Conservation (phyloP, 495 filamentous ascomycete species). For the Aeminium ludgeri region DNA sequence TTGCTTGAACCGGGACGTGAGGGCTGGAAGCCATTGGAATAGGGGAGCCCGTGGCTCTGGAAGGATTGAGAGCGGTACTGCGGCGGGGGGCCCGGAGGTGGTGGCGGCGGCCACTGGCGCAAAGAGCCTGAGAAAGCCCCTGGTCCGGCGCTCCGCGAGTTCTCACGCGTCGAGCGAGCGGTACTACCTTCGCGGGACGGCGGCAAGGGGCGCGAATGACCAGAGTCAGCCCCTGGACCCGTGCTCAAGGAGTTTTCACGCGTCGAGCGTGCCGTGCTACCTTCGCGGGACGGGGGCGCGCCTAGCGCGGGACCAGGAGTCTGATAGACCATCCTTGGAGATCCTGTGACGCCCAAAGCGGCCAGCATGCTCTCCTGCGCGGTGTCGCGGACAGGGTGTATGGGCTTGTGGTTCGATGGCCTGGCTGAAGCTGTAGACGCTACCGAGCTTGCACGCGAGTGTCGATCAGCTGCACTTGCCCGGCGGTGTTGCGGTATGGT, state of each 20-base stretch:
- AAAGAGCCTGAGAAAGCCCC: too few species aligned
- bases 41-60: constrained; percentile 14
- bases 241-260: constrained; percentile 3
- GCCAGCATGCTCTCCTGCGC: constrained; percentile 26
- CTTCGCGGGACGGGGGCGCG: background rate
- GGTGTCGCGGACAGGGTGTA: constrained; percentile 10
- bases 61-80: constrained; percentile 4
- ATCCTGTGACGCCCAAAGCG: constrained; percentile 24
- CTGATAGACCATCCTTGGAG: constrained; percentile 22
- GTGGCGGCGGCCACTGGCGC: constrained; percentile 16
- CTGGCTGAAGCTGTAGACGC: constrained; percentile 2
- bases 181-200: too few species aligned
- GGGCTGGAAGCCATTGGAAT: constrained; percentile 6
- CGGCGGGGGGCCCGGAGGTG: constrained; percentile 12
- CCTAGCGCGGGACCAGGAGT: constrained; percentile 18
- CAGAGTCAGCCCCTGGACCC: too few species aligned
- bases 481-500: background rate
- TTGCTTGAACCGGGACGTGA: constrained; percentile 6
- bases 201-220: too few species aligned
- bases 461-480: background rate
- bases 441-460: constrained; percentile 6
- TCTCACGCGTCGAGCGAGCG: too few species aligned
- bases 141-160: too few species aligned
- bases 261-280: background rate
- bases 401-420: constrained; percentile 1